These are phyloP conservation scores for Kuraishia molischiana DNA, from an alignment of 805 yeast genomes.

Conservation along the genomic window DNA sequence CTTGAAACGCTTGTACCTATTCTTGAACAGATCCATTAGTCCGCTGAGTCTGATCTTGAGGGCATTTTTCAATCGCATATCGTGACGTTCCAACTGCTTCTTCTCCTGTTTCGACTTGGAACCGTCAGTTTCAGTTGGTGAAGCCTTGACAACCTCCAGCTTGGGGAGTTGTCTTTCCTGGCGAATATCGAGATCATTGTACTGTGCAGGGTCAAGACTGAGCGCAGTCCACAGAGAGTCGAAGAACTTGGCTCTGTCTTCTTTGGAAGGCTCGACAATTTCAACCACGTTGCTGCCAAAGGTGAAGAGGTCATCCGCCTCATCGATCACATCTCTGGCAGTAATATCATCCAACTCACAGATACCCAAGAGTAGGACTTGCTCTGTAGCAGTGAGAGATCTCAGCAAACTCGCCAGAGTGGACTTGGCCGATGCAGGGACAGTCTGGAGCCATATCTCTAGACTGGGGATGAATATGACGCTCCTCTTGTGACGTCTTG, in stretches of 20 bases:
- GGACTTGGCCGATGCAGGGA: constrained; percentile 60
- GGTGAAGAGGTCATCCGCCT: constrained; percentile 49
- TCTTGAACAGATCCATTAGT: constrained; percentile 82
- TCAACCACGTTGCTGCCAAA: constrained; percentile 38
- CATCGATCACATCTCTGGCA: constrained; percentile 30
- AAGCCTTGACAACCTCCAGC: constrained; percentile 18
- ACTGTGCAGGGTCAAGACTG: constrained; percentile 59
- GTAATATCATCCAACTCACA: constrained; percentile 10
- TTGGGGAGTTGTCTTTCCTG: constrained; percentile 37
- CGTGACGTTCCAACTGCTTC: constrained; percentile 49
- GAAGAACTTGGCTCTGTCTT: constrained; percentile 52
- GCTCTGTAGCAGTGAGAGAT: constrained; percentile 61
- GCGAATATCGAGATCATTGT: constrained; percentile 50
- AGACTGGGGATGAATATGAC: constrained; percentile 76
- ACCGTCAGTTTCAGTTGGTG: constrained; percentile 2
- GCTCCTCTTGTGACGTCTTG: constrained; percentile 82
- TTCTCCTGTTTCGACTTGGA: constrained; percentile 24
- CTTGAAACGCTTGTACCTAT: constrained; percentile 78
- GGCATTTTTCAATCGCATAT: constrained; percentile 75
- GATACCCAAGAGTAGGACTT: constrained; percentile 64
- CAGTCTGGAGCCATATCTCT: constrained; percentile 63
- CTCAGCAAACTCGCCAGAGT: constrained; percentile 64
- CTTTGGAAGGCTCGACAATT: constrained; percentile 25
- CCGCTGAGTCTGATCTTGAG: constrained; percentile 80
- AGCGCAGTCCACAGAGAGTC: constrained; percentile 41